Base-by-base conservation (phyloP, 2,329 filamentous ascomycete species). In the Claviceps digitariae region DNA sequence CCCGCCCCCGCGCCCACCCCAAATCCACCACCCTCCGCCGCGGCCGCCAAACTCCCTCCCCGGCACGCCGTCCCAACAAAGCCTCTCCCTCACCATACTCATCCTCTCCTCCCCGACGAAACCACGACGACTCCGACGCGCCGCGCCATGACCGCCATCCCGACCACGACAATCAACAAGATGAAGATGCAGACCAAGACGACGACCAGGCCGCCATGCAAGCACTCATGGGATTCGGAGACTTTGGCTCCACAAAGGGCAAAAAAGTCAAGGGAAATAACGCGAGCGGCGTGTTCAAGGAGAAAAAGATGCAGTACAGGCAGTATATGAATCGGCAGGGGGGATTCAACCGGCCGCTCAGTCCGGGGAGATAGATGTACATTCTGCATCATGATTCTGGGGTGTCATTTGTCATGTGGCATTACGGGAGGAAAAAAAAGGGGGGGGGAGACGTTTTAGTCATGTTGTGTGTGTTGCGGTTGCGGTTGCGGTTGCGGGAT, bases 271-370 rank as follows among this genome's bases (percentile, higher is more conserved):
- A 80, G 0, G 93, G 93, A 2, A 98, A 98, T 65, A 82, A 90
- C 64, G 81, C 84, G 44, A 90, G 87, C 53, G 88, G 76, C 0
- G 82, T 96, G 51, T 76, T 84, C 60, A 96, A 93, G 75, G 89
- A 93, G 72, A 96, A 95, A 81, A 90, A 89, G 80, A 87, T 84
- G 15, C 81, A 94, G 74, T 97, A 96, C 65, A 79, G 93, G 61
- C 93, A 98, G 78, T 98, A 98, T 69, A 98, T 98, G 82, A 93
- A 93, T 64, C 79, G 87, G 54, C 75, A 82, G 51, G 87, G 87
- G 53, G 87, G 87, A 6, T 93, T 93, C 73, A 93, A 91, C 66
- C 72, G 87, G 61, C 86, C 87, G 47, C 71, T 90, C 51, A 86
- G 83, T 67, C 82, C 81, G 21, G 66, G 67, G 21, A 61, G 73